These are phyloP conservation scores for Fusarium tupiense DNA, from an alignment of 2,329 filamentous ascomycete genomes.

Conservation along the genomic window DNA sequence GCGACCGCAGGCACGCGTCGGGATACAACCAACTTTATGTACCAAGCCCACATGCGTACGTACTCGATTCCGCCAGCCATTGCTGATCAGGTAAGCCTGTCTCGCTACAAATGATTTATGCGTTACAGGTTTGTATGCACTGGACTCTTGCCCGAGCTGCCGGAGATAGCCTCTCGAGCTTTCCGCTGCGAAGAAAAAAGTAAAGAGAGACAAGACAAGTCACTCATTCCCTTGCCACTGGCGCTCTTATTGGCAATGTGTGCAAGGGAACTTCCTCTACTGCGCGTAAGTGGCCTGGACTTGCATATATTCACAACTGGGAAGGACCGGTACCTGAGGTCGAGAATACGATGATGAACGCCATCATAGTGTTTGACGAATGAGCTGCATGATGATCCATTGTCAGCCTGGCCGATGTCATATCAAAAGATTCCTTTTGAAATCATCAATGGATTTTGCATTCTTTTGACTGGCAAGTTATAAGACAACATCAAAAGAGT, in stretches of 20 bases:
- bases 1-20: constrained; percentile 25
- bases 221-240: constrained; percentile 2
- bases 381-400: background rate
- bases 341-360: constrained; percentile 18
- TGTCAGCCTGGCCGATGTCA: background rate
- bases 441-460: constrained; percentile 1
- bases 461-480: constrained; percentile 7
- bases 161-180: constrained; percentile 22
- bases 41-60: constrained; percentile 24
- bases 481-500: constrained; percentile 5
- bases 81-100: constrained; percentile 34
- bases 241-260: constrained; percentile 19
- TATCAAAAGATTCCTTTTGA: background rate
- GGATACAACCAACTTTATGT: constrained; percentile 30
- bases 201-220: constrained; percentile 20
- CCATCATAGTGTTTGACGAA: constrained; percentile 13
- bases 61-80: constrained; percentile 32
- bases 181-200: background rate
- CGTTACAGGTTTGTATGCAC: constrained; percentile 2
- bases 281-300: constrained; percentile 18
- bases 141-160: constrained; percentile 13
- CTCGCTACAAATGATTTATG: background rate
- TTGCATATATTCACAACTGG: background rate
- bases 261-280: constrained; percentile 13
- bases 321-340: constrained; percentile 11